Evolutionary conservation across 352 stramenopile species (phyloP), one percentile per base, ranked within the genome.

Genomic region (Phytophthora multivora): DNA sequence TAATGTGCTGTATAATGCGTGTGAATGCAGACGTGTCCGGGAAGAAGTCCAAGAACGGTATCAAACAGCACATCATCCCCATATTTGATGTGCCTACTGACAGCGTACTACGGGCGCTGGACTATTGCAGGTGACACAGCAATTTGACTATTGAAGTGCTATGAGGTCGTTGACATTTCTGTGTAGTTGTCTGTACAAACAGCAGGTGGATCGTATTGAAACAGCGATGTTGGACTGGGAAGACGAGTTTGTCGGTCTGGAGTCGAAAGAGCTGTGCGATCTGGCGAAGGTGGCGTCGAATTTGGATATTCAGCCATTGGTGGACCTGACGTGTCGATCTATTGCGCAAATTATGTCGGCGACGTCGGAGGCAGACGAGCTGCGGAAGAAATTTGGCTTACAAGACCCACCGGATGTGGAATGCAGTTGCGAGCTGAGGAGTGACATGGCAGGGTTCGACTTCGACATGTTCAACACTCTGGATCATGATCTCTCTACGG

Each of bases 261-360:
- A 93, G 47, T 91, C 82, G 0, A 91, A 91, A 62, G 89, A 84
- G 49, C 53, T 93, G 5, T 93, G 84, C 40, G 80, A 93, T 54
- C 66, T 93, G 15, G 84, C 84, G 5, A 93, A 93, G 63, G 82
- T 93, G 8, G 84, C 84, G 36, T 93, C 84, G 0, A 86, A 93
- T 49, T 51, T 93, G 52, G 84, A 93, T 59, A 93, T 93, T 41
- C 84, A 93, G 53, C 84, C 84, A 6, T 71, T 93, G 1, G 83
- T 93, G 46, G 84, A 93, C 49, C 73, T 91, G 10, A 93, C 84
- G 12, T 93, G 84, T 57, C 80, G 82, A 1, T 91, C 84, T 10
- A 93, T 93, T 58, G 80, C 84, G 10, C 82, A 91, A 64, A 93
- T 93, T 57, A 93, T 93, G 84, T 93, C 84, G 11, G 83, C 82